Evolutionary conservation across 805 yeast genomes (phyloP).

Genomic region (Cyberlindnera euphorbiiphila): DNA sequence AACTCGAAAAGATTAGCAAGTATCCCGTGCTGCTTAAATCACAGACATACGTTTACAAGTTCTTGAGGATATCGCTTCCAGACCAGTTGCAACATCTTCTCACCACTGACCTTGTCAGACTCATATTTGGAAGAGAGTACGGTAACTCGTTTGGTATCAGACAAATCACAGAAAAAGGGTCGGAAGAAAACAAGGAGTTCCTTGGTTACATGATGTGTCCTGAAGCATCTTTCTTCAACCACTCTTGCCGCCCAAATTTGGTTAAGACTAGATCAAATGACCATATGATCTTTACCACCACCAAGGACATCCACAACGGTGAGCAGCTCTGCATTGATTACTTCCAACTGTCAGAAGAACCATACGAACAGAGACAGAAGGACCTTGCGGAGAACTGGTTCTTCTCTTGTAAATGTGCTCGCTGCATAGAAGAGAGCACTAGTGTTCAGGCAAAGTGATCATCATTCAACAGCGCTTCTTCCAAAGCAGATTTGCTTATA

Average conservation of each 20-base stretch:
- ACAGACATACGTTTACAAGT: slow-evolving; percentile 45
- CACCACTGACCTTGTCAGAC: slow-evolving; percentile 38
- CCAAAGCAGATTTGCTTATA: slow-evolving; percentile 38
- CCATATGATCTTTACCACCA: slow-evolving; percentile 40
- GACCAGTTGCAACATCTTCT: slow-evolving; percentile 33
- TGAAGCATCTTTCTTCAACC: slow-evolving; percentile 64
- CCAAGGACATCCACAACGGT: slow-evolving; percentile 35
- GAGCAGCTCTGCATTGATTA: slow-evolving; percentile 59
- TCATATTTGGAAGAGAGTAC: slow-evolving; percentile 53
- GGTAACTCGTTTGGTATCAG: slow-evolving; percentile 71
- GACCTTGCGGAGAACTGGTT: slow-evolving; percentile 53
- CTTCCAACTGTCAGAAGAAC: slow-evolving; percentile 45
- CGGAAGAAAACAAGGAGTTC: slow-evolving; percentile 46
- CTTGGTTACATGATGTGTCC: slow-evolving; percentile 61
- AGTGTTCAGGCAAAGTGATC: slow-evolving; percentile 25
- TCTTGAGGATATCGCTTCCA: slow-evolving; percentile 40
- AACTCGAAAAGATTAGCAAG: slow-evolving; percentile 38
- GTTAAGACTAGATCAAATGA: slow-evolving; percentile 39
- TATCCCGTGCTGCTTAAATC: slow-evolving; percentile 48
- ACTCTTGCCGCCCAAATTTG: slow-evolving; percentile 59
- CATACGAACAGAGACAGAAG: slow-evolving; percentile 37
- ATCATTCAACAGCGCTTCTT: slow-evolving; percentile 37
- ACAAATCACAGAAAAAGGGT: slow-evolving; percentile 39
- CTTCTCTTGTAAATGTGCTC: slow-evolving; percentile 49
- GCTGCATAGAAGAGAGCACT: slow-evolving; percentile 33